Percentiles rank a stretch among this genome's conserved stretches.
These are phyloP conservation scores for Pseudoturritis turrita DNA, from an alignment of 345 rosid species.

Conservation along the genomic window DNA sequence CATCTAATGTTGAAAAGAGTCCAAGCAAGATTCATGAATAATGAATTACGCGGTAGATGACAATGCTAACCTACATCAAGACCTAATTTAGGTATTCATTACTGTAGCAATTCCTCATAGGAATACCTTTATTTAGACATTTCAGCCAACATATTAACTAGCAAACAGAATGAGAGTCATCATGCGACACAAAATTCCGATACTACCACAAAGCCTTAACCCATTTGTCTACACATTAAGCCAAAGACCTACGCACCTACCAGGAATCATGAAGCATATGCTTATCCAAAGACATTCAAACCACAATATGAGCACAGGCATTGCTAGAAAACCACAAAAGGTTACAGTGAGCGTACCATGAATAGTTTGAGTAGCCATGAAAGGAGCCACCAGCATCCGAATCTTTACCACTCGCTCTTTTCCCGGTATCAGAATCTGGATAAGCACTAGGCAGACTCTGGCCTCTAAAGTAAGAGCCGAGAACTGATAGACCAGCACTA, in stretches of 20 bases:
- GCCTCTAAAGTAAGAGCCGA: slow-evolving; percentile 32
- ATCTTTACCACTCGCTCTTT: slow-evolving; percentile 29
- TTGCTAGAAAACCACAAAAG: slow-evolving; percentile 1
- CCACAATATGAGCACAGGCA: neutral
- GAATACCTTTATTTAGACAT: neutral
- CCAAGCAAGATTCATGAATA: neutral
- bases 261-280: neutral
- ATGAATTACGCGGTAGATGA: neutral
- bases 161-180: neutral
- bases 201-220: neutral
- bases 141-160: neutral
- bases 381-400: slow-evolving; percentile 35
- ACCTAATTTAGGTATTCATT: neutral
- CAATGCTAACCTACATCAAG: neutral
- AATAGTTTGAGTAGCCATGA: slow-evolving; percentile 36
- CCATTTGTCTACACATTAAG: neutral
- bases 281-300: neutral
- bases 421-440: slow-evolving; percentile 33
- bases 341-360: slow-evolving; percentile 45
- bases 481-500: slow-evolving; percentile 23
- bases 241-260: neutral
- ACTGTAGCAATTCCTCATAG: neutral
- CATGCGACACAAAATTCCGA: no score
- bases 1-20: neutral
- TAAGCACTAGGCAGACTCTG: slow-evolving; percentile 35